Evolutionary conservation across 306 rosid genomes (phyloP), one percentile per base, ranked within the genome.

Genomic region (Psophocarpus tetragonolobus): DNA sequence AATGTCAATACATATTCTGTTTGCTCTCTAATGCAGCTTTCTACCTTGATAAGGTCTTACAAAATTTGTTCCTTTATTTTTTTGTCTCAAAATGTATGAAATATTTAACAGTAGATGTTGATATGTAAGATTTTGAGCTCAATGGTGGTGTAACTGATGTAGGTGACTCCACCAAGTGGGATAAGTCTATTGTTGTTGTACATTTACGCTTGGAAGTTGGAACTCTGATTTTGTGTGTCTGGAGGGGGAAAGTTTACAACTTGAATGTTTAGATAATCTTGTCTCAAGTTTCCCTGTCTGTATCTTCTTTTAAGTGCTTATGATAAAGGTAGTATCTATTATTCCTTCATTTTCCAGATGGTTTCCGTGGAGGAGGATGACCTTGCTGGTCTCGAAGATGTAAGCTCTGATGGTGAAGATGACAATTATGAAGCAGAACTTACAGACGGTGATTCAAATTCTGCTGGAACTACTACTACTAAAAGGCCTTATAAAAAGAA

Each of bases 331-430:
- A 64, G 17, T 64, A 29, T 79, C 64, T 79, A 35, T 74, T 29
- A 15, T 76, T 72, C 33, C 48, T 23, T 68, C 58, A 68, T 15
- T 83, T 50, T 26, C 71, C 85, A 95, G 99, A 95, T 92, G 97
- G 97, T 89, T 58, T 91, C 99, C 24, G 97, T 95, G 83, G 99
- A 95, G 83, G 99, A 95, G 27, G 99, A 95, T 72, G 99, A 95
- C 81, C 99, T 95, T 64, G 99, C 99, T 84, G 99, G 99, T 80
- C 84, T 95, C 78, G 94, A 92, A 81, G 97, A 92, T 88, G 93
- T 92, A 36, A 92, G 99, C 84, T 91, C 99, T 77, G 99, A 95
- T 41, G 93, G 88, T 0, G 99, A 95, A 88, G 99, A 95, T 76
- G 99, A 92, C 77, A 95, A 92, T 83, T 92, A 92, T 81, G 99